Evolutionary conservation across 345 rosid genomes (phyloP), one percentile per base, ranked within the genome.

Genomic region (Moringa oleifera): DNA sequence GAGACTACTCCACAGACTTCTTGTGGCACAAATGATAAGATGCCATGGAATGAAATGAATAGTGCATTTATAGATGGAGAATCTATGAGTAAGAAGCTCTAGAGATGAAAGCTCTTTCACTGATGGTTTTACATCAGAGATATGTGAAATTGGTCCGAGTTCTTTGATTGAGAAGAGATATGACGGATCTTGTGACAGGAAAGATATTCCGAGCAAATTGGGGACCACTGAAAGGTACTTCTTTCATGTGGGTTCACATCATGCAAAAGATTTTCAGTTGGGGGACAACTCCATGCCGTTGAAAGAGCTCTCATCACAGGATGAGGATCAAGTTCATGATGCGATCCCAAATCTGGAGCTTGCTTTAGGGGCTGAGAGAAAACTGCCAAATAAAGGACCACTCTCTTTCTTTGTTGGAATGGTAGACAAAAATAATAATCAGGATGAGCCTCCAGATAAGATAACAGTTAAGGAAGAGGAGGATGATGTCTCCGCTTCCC

Each of bases 341-440:
- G 80, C 51, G 56, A 62, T 76, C 54, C 98, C 97, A 22, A 83
- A 88, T 72, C 94, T 93, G 2, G 91, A 93, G 75, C 97, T 93
- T 73, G 96, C 96, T 58, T 77, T 90, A 72, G 98, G 91, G 71
- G 97, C 75, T 0, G 93, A 90, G 65, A 62, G 71, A 55, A 85
- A 74, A 69, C 55, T 71, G 61, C 74, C 73, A 22, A 79, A 69
- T 3, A 86, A 80, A 61, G 85, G 82, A 69, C 71, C 73, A 62
- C 68, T 79, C 31, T 87, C 96, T 64, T 83, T 86, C 69, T 74
- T 83, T 61, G 63, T 66, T 16, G 85, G 84, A 57, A 49, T 65
- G 23, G 74, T 64, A 47, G 78, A 77, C 36, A 78, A 78, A 67
- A 70, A 57, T 67, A 72, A 70, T 64, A 64, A 22, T 50, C 77